These are phyloP conservation scores for Moricandia arvensis DNA, from an alignment of 345 rosid genomes.

Conservation along the genomic window DNA sequence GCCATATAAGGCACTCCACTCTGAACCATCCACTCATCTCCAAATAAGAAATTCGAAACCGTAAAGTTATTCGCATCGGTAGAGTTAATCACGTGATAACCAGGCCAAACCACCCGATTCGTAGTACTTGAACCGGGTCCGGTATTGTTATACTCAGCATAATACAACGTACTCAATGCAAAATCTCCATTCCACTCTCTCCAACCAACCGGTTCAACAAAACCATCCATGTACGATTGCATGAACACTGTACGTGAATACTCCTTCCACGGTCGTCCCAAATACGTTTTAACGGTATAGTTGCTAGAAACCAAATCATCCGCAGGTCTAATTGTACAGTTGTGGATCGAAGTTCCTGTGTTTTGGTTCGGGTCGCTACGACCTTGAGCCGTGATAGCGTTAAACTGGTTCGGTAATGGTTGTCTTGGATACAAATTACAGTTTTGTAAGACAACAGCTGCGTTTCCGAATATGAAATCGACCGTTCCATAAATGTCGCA, in stretches of 20 bases:
- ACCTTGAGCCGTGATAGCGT: constrained; percentile 91
- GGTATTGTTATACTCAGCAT: constrained; percentile 63
- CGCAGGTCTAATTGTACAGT: constrained; percentile 60
- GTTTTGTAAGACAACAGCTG: constrained; percentile 74
- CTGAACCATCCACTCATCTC: constrained; percentile 65
- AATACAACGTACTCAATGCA: constrained; percentile 66
- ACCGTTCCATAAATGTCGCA: constrained; percentile 89
- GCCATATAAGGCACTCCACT: constrained; percentile 55
- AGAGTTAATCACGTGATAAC: constrained; percentile 56
- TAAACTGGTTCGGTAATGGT: constrained; percentile 72
- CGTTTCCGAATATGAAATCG: constrained; percentile 91
- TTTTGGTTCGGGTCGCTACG: constrained; percentile 79
- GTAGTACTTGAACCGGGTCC: constrained; percentile 68
- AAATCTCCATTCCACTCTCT: constrained; percentile 58
- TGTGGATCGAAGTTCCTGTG: constrained; percentile 74
- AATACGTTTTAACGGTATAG: constrained; percentile 47
- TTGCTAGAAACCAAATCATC: constrained; percentile 58
- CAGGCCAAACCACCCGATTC: constrained; percentile 65
- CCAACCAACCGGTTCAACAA: constrained; percentile 79
- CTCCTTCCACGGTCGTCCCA: constrained; percentile 92
- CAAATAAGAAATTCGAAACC: constrained; percentile 55
- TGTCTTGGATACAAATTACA: constrained; percentile 72
- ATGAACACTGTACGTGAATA: constrained; percentile 71
- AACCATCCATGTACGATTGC: constrained; percentile 49
- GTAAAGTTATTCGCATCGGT: constrained; percentile 73